Percentiles rank a stretch among this genome's conserved stretches.
Conservation (phyloP, 495 filamentous ascomycete genomes). For the Penicillium verhagenii region DNA sequence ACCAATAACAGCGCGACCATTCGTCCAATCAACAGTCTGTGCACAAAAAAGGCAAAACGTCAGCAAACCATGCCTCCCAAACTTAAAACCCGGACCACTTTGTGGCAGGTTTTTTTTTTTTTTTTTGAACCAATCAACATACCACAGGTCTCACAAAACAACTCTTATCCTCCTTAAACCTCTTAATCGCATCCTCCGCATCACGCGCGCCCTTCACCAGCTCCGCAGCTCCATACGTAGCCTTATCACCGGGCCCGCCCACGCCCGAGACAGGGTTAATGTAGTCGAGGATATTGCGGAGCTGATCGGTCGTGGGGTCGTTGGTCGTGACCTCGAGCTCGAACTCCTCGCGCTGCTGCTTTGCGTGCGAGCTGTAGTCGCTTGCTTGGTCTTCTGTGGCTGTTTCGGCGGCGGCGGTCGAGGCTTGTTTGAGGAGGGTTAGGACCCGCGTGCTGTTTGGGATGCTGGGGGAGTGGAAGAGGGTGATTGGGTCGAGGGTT, state of each 20-base stretch:
- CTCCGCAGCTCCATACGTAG: constrained; percentile 37
- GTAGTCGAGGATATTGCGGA: constrained; percentile 86
- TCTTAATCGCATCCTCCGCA: constrained; percentile 73
- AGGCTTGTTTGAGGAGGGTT: constrained; percentile 71
- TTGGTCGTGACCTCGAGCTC: constrained; percentile 82
- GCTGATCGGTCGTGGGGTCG: constrained; percentile 77
- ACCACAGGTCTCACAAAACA: constrained; percentile 73
- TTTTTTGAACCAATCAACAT: no score
- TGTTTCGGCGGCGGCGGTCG: constrained; percentile 55
- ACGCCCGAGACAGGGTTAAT: constrained; percentile 52
- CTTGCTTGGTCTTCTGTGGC: constrained; percentile 67
- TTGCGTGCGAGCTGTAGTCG: constrained; percentile 55
- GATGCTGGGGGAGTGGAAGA: constrained; percentile 81
- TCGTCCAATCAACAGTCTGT: constrained; percentile 89
- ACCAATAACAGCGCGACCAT: constrained; percentile 74
- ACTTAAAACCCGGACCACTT: constrained; percentile 1
- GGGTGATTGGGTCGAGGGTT: constrained; percentile 85
- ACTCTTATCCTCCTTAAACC: constrained; percentile 57
- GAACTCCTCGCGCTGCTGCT: constrained; percentile 63
- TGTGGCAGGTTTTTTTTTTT: no score
- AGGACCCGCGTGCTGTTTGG: constrained; percentile 64
- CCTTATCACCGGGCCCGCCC: constrained; percentile 24
- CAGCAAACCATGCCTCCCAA: constrained; percentile 1
- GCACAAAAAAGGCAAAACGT: constrained; percentile 10
- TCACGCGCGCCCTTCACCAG: constrained; percentile 70